Evolutionary conservation across 164 flowering plant species (phyloP).

Genomic region (Paratinospora sagittata): DNA sequence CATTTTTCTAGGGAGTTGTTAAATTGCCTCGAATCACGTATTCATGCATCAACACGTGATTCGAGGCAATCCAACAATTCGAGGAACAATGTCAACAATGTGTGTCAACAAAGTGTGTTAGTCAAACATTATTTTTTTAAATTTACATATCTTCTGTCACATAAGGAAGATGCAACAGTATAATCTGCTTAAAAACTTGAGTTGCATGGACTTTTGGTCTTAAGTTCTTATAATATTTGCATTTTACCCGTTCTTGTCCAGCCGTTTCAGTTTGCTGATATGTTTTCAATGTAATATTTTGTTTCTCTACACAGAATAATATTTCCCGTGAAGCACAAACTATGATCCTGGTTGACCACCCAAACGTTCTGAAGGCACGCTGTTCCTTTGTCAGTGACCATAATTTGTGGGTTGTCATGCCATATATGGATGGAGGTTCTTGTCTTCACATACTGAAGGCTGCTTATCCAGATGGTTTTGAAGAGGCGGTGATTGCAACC

Average conservation of each 20-base stretch:
- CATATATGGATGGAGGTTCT: slow-evolving; percentile 91
- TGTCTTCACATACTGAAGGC: slow-evolving; percentile 90
- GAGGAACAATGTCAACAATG: too few species aligned
- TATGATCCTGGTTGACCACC: slow-evolving; percentile 86
- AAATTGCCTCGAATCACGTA: too few species aligned
- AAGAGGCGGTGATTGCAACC: slow-evolving; percentile 88
- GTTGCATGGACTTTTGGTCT: background rate
- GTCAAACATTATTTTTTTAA: too few species aligned
- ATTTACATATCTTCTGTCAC: too few species aligned
- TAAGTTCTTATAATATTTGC: background rate
- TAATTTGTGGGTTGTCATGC: slow-evolving; percentile 95
- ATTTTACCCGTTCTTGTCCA: background rate
- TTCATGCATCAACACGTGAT: too few species aligned
- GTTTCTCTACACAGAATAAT: slow-evolving; percentile 40
- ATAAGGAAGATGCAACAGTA: too few species aligned
- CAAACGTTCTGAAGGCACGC: slow-evolving; percentile 81
- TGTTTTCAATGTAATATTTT: background rate
- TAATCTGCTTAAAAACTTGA: background rate
- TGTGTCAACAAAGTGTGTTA: too few species aligned
- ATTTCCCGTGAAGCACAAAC: slow-evolving; percentile 85
- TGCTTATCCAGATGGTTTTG: slow-evolving; percentile 80
- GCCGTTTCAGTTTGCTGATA: background rate
- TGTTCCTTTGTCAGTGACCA: slow-evolving; percentile 87
- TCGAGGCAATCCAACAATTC: too few species aligned
- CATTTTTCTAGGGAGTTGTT: too few species aligned